Evolutionary conservation across 176 grass and related monocot genomes (phyloP), one percentile per base, ranked within the genome.

Genomic region (Lolium multiflorum): DNA sequence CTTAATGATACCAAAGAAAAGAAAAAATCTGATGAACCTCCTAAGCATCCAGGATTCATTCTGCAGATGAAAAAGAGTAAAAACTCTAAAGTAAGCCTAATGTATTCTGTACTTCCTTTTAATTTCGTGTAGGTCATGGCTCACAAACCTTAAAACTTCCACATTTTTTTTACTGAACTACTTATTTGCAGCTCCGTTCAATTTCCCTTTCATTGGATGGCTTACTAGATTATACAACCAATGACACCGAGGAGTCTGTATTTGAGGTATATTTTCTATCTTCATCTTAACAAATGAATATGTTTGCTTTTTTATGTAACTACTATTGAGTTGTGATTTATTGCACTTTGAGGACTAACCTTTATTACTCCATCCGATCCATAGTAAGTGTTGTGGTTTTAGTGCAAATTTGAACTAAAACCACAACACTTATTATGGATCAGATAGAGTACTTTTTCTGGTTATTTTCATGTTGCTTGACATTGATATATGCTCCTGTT

Each of bases 221-320:
- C 9, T 87, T 94, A 39, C 56, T 94, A 51, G 92, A 92, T 75
- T 94, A 94, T 86, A 94, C 87, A 79, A 82, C 91, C 72, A 88
- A 90, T 60, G 92, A 94, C 81, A 75, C 69, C 31, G 92, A 91
- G 71, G 92, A 94, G 82, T 89, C 89, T 76, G 87, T 88, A 66
- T 94, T 94, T 90, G 92, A 94, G 92, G 92, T 94, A 66, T 60
- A 77, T 44, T 13, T 73, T 74, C 16, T 69, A 58, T 77, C 20
- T 70, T 69, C 16, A 6, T 7, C 0, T 2, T 25, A 12, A 16
- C 21, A 47, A 63, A 26, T 80, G 7, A 11, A 80, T 16, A 16
- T 48, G 2, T 63, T 62, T 26, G 25, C 14, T 35, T 43, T 56
- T 47, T 47, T 16, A 54, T 56, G 51, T 51, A 47, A 66, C 7